Base-by-base conservation (phyloP, 805 yeast genomes). In the Kurtzmaniella fragi region DNA sequence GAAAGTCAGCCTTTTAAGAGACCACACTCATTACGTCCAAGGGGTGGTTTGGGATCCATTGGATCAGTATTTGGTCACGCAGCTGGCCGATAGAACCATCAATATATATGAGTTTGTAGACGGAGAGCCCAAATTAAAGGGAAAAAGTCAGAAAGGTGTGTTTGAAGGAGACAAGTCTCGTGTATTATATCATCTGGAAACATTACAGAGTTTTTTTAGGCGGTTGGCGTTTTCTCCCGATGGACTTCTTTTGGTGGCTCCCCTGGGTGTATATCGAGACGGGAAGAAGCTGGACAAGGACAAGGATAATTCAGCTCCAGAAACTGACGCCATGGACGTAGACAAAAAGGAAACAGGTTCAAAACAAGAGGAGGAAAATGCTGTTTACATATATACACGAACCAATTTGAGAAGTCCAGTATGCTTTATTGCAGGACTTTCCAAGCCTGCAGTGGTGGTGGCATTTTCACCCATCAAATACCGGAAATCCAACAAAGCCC, bases 31-130 rank as follows among this genome's bases (percentile, higher is more conserved):
- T 58, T 91, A 87, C 50, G 95, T 93, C 2, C 99, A 93, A 61
- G 99, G 99, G 2, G 91, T 93, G 4, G 71, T 84, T 0, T 93
- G 98, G 98, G 99, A 93, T 57, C 99, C 99, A 6, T 56, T 67
- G 39, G 80, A 83, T 45, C 78, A 83, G 56, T 87, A 61, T 48
- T 59, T 93, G 4, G 87, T 90, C 1, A 84, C 96, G 5, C 96
- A 90, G 57, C 80, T 93, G 17, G 95, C 96, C 10, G 99, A 93
- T 61, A 65, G 96, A 43, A 71, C 87, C 2, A 81, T 91, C 10
- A 80, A 79, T 46, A 65, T 93, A n/a, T 86, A 86, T 56, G 62
- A 69, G 15, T 54, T 80, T 30, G 66, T 57, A 17, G 37, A 38
- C 26, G 27, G 23, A 14, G 38, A 42, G 28, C 38, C 48, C 17